Evolutionary conservation across 495 filamentous ascomycete genomes (phyloP).

Genomic region (Trypethelium eluteriae): DNA sequence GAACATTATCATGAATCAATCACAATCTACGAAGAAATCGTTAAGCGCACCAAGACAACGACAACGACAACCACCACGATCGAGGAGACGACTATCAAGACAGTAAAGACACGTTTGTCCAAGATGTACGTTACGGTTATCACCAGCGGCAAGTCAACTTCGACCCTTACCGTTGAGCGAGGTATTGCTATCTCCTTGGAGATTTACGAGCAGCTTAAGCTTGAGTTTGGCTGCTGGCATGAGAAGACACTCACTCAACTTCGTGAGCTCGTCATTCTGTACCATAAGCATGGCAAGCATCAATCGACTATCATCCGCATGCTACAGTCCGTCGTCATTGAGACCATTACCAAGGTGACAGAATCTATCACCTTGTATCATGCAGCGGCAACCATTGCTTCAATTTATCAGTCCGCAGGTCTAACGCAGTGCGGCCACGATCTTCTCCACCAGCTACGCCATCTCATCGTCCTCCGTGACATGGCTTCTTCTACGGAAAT

Average conservation of each 20-base stretch:
- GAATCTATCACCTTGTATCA: neutral
- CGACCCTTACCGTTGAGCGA: neutral
- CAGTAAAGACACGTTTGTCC: neutral
- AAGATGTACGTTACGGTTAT: conserved; percentile 7
- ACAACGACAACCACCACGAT: neutral
- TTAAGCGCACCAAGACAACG: conserved; percentile 1
- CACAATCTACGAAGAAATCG: conserved; percentile 6
- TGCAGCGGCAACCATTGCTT: conserved; percentile 4
- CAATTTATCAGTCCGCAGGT: neutral
- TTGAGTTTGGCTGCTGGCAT: conserved; percentile 3
- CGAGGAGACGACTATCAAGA: neutral
- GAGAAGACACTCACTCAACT: neutral
- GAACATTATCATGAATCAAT: conserved; percentile 8
- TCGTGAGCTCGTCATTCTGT: neutral
- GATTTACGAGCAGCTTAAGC: neutral
- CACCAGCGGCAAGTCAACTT: neutral
- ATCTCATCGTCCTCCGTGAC: neutral
- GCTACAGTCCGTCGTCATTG: neutral
- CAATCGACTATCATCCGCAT: neutral
- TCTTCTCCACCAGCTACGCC: conserved; percentile 1
- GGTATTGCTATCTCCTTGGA: neutral
- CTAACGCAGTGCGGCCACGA: neutral
- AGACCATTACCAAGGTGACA: neutral
- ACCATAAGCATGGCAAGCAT: conserved; percentile 3
- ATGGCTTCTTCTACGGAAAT: conserved; percentile 8